Conservation (phyloP, 768 basidiomycete genomes). For the Auriscalpium microsporum region DNA sequence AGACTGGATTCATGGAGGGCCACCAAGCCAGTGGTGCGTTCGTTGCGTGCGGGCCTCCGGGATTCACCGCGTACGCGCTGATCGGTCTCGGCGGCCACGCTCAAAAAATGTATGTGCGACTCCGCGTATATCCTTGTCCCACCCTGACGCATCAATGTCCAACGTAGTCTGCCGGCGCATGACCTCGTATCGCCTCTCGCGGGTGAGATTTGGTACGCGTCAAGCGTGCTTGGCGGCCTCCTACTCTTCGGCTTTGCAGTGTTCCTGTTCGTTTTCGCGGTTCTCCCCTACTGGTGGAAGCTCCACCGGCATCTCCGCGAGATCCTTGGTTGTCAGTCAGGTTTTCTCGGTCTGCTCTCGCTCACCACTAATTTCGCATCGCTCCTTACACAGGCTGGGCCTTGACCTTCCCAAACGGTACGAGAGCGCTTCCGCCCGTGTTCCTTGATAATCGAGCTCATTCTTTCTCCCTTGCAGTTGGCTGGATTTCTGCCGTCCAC, state of each 20-base stretch:
- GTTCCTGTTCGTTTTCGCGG: slow-evolving; percentile 38
- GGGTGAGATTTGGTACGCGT: slow-evolving; percentile 38
- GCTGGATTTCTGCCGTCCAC: slow-evolving; percentile 36
- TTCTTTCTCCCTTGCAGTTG: slow-evolving; percentile 21
- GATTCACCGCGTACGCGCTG: slow-evolving; percentile 40
- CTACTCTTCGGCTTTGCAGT: slow-evolving; percentile 39
- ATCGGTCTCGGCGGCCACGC: slow-evolving; percentile 35
- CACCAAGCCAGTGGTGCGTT: slow-evolving; percentile 43
- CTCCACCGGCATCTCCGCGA: slow-evolving; percentile 36
- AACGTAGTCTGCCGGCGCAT: slow-evolving; percentile 27
- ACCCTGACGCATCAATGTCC: not conserved
- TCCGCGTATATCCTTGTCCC: not conserved
- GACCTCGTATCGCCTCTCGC: slow-evolving; percentile 29
- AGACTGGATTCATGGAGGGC: slow-evolving; percentile 40
- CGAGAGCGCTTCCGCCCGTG: not conserved
- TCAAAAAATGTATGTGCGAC: slow-evolving; percentile 27
- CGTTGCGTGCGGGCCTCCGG: slow-evolving; percentile 40
- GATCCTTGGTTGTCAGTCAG: slow-evolving; percentile 35
- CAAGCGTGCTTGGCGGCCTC: slow-evolving; percentile 30
- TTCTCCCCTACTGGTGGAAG: slow-evolving; percentile 42
- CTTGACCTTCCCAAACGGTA: slow-evolving; percentile 35
- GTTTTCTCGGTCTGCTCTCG: not conserved
- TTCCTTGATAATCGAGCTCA: not conserved
- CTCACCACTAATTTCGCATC: not conserved
- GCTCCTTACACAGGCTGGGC: slow-evolving; percentile 29